phyloP scores from a whole-genome alignment of 257 asterid species.

The Misopates orontium region DNA sequence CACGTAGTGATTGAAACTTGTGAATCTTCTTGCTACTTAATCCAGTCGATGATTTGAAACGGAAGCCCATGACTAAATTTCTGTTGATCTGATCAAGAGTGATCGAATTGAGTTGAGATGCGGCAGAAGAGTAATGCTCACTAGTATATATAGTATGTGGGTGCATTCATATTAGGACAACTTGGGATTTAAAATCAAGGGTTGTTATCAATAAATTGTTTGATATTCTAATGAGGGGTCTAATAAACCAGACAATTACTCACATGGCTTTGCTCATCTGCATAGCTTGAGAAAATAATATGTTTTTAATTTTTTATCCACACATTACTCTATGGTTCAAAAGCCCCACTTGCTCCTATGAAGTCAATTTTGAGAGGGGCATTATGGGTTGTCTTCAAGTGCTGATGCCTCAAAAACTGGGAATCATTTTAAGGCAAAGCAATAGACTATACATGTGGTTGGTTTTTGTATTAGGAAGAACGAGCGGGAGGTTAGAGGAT shows the following conservation, averaged over 20 bases:
- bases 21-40: conserved; percentile 14
- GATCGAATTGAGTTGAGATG: not conserved
- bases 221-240: conserved; percentile 2
- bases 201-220: conserved; percentile 2
- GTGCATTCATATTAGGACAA: not conserved
- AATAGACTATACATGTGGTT: not conserved
- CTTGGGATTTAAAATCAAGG: conserved; percentile 20
- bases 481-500: not conserved
- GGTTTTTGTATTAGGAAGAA: conserved; percentile 6
- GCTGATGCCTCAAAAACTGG: conserved; percentile 8
- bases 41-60: conserved; percentile 2
- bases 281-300: not conserved
- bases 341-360: conserved; percentile 20
- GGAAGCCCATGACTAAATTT: conserved; percentile 12
- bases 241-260: not conserved
- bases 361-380: not conserved
- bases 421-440: not conserved
- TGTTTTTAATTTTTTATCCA: conserved; percentile 19
- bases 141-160: not conserved
- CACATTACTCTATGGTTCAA: not conserved
- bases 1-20: conserved; percentile 14
- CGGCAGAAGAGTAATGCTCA: not conserved
- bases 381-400: conserved; percentile 6
- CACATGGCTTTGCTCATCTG: conserved; percentile 23
- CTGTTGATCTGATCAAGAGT: not conserved